Conservation (phyloP, 805 yeast genomes). For the Nakazawaea ishiwadae region DNA sequence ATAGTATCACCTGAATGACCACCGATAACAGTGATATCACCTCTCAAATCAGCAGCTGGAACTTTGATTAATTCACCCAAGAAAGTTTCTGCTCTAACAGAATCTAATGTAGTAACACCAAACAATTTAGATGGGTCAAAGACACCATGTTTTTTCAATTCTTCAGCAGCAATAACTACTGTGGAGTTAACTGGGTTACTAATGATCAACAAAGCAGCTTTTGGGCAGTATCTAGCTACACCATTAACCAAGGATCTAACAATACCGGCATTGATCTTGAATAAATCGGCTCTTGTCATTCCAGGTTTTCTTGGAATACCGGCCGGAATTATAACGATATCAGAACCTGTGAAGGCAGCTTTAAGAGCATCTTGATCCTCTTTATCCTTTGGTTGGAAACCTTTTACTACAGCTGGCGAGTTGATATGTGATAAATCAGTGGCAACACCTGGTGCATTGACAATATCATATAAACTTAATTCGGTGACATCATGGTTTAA, state of each 20-base stretch:
- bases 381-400: conserved; percentile 20
- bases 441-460: conserved; percentile 51
- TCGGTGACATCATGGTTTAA: conserved; percentile 39
- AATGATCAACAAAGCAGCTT: conserved; percentile 50
- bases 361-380: conserved; percentile 35
- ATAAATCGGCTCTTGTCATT: conserved; percentile 88
- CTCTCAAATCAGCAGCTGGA: conserved; percentile 27
- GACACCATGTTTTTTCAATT: conserved; percentile 45
- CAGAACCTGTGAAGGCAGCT: conserved; percentile 36
- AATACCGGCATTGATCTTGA: conserved; percentile 80
- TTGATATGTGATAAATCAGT: conserved; percentile 48
- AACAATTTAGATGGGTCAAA: conserved; percentile 48
- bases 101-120: conserved; percentile 59
- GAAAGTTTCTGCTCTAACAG: conserved; percentile 51
- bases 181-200: conserved; percentile 61
- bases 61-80: conserved; percentile 28
- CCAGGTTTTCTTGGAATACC: conserved; percentile 95
- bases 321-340: conserved; percentile 59
- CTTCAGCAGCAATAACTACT: conserved; percentile 56
- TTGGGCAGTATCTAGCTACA: conserved; percentile 62
- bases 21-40: conserved; percentile 46
- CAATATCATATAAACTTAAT: conserved; percentile 49
- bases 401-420: conserved; percentile 22
- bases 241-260: conserved; percentile 89
- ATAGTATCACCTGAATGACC: conserved; percentile 57